Evolutionary conservation across 106 monocot species (phyloP).

Genomic region (Dendrobium officinale): DNA sequence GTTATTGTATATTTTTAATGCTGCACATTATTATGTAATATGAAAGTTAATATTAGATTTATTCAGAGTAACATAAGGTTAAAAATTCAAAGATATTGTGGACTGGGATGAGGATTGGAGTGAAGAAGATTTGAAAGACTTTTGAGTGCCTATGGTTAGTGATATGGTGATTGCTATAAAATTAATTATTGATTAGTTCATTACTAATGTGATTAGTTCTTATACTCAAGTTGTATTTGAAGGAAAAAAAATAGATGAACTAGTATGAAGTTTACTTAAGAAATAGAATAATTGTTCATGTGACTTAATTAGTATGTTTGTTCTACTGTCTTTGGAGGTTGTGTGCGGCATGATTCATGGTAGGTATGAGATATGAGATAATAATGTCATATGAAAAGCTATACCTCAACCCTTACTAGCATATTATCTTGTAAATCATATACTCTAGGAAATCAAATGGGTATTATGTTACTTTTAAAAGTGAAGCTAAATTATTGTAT

Average conservation of each 20-base stretch:
- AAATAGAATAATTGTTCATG: neutral
- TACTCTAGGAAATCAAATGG: neutral
- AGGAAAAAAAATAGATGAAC: too few species aligned
- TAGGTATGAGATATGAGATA: neutral
- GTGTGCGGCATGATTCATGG: neutral
- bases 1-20: neutral
- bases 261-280: too few species aligned
- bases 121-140: neutral
- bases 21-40: neutral
- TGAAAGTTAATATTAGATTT: neutral
- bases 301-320: neutral
- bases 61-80: neutral
- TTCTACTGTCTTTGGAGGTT: neutral
- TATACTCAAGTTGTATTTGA: too few species aligned
- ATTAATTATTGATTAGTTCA: too few species aligned
- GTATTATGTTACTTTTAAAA: neutral
- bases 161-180: too few species aligned
- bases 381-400: neutral
- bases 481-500: neutral
- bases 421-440: neutral
- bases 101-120: neutral
- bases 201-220: too few species aligned
- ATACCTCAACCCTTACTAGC: neutral
- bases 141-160: neutral
- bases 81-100: neutral